These are phyloP conservation scores for Pholiota adiposa DNA, from an alignment of 1,284 basidiomycete species.

Conservation along the genomic window DNA sequence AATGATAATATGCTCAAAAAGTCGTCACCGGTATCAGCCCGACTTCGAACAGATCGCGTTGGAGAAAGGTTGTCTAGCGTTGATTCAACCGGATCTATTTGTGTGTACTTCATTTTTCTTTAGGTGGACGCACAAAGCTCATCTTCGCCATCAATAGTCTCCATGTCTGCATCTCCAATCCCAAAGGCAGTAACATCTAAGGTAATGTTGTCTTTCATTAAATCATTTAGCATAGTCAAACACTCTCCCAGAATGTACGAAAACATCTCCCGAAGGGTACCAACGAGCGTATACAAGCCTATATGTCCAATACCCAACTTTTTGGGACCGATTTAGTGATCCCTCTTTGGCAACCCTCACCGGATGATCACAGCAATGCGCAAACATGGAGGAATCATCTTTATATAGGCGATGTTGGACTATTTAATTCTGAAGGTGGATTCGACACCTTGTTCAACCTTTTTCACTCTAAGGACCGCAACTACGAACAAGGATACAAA, in stretches of 20 bases:
- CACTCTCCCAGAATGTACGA: background rate
- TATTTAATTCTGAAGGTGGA: conserved; percentile 1
- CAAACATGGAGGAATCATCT: background rate
- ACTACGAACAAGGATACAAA: background rate
- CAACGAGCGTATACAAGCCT: background rate
- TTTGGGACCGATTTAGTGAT: background rate
- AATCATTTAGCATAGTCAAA: background rate
- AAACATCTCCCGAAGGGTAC: background rate
- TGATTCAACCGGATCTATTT: background rate
- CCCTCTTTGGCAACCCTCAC: background rate
- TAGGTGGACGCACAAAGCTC: background rate
- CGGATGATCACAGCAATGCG: background rate
- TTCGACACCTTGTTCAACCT: conserved; percentile 15
- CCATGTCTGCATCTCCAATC: background rate
- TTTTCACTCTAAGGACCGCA: conserved; percentile 2
- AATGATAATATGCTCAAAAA: no score
- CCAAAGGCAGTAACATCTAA: background rate
- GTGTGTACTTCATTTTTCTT: background rate
- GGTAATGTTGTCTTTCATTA: background rate
- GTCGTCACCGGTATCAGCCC: background rate
- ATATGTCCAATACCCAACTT: background rate
- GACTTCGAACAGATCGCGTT: background rate
- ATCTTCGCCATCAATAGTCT: background rate
- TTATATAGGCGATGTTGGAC: conserved; percentile 12
- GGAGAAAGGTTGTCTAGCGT: background rate